Base-by-base conservation (phyloP, 2,329 filamentous ascomycete species). In the Claviceps sorghi region DNA sequence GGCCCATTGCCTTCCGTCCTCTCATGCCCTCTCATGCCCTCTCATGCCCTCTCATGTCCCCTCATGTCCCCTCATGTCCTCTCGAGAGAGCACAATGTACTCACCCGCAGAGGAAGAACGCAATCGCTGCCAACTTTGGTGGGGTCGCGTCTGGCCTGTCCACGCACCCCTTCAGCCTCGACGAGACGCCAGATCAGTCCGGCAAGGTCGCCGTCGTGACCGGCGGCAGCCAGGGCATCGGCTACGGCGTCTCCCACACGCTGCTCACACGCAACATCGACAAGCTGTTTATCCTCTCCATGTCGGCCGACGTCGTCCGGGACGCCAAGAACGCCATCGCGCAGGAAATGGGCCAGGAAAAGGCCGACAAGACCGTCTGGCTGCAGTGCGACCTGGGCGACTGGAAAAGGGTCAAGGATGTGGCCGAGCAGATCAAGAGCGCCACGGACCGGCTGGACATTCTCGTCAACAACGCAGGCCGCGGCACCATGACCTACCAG, bases 141-240 rank as follows among this genome's bases (percentile, higher is more conserved):
- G 19, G 22, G 40, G n/a, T 48, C 21, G 47, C 47, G 2, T 34
- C n/a, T 10, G 19, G 47, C 47, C 21, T 48, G 22, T 48, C 47
- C 13, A 48, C 47, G 17, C 19, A 40, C 4, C 47, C 47, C 30
- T 48, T 48, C 21, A 48, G n/a, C 32, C 47, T 48, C 21, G 47
- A 48, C 22, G 47, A 48, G 22, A 48, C 47, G 47, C 47, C 47
- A 11, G 34, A 48, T n/a, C 47, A 48, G 47, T 26, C 47, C 32
- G 47, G 47, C 47, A 48, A 48, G 22, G 47, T 48, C 19, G 47
- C 47, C 21, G 32, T 48, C 22, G 47, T 48, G 8, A 48, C 47
- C 2, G 47, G 47, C 8, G 47, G 47, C 4, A 48, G 47, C 32
- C 29, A 48, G 22, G 47, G 47, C 21, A 26, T 48, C 17, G 47